Percentiles rank a stretch among this genome's conserved stretches.
phyloP scores from a whole-genome alignment of 495 filamentous ascomycete genomes.

The Podospora pseudoanserina region DNA sequence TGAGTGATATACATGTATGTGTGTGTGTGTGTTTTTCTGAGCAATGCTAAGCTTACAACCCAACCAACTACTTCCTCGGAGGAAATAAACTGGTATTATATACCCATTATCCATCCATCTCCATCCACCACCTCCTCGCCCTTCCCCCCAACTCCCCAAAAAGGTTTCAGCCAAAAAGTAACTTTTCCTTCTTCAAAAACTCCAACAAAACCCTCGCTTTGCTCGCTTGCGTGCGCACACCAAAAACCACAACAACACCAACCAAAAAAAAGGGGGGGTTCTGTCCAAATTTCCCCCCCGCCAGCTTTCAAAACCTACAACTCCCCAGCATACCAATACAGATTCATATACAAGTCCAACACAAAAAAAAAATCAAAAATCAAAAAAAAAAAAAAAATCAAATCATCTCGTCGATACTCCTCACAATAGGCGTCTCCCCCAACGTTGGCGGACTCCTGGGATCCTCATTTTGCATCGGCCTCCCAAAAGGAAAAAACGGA shows the following conservation, averaged over 20 bases:
- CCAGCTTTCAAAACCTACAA: background rate
- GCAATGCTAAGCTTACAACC: no score
- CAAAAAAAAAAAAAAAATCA: constrained; percentile 19
- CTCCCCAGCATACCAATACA: background rate
- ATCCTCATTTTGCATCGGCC: constrained; percentile 48
- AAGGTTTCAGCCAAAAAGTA: background rate
- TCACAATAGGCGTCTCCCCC: constrained; percentile 62
- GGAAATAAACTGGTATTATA: background rate
- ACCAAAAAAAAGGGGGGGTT: background rate
- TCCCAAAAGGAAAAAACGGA: constrained; percentile 44
- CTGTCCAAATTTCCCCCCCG: background rate
- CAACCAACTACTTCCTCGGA: background rate
- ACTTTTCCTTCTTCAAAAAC: background rate
- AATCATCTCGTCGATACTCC: constrained; percentile 60
- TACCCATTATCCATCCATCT: background rate
- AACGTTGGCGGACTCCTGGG: constrained; percentile 61
- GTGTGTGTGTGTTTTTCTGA: no score
- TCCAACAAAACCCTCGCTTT: background rate
- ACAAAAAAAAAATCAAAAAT: constrained; percentile 16
- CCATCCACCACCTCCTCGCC: background rate
- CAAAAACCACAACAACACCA: background rate
- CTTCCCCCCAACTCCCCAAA: background rate
- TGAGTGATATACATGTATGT: no score
- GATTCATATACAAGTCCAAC: background rate
- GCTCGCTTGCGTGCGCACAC: background rate